A percentile compares a stretch with the other conserved stretches of the same genome.
These are phyloP conservation scores for Punica granatum DNA, from an alignment of 345 rosid species.

Conservation along the genomic window DNA sequence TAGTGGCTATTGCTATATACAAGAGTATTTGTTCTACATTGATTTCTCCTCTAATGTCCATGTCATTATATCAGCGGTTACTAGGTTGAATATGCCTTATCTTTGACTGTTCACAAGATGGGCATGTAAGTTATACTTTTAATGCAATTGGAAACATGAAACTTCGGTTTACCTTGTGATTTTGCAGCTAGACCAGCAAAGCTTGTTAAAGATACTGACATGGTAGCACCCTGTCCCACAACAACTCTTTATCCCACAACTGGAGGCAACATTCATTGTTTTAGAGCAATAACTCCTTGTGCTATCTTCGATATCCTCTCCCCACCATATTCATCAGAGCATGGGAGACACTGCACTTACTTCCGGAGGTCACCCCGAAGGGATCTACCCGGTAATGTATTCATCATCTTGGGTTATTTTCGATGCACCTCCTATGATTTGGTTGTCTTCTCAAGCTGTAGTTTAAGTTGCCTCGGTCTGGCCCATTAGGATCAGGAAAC, in stretches of 20 bases:
- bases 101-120: not conserved
- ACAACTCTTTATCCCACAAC: constrained; percentile 62
- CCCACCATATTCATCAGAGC: constrained; percentile 42
- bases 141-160: not conserved
- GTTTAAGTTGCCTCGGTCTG: not conserved
- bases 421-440: not conserved
- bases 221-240: constrained; percentile 55
- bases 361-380: constrained; percentile 25
- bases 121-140: not conserved
- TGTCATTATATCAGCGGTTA: not conserved
- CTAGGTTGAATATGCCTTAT: not conserved
- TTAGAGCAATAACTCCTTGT: constrained; percentile 50
- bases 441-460: not conserved
- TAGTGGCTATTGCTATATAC: not conserved
- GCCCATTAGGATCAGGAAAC: not conserved
- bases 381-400: constrained; percentile 28
- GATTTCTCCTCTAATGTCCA: not conserved
- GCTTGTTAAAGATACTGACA: constrained; percentile 55
- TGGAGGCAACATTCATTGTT: constrained; percentile 85
- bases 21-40: not conserved
- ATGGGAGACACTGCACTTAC: constrained; percentile 48
- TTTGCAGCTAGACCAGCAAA: constrained; percentile 75
- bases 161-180: constrained; percentile 5
- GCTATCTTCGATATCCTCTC: constrained; percentile 50
- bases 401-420: not conserved